Conservation (phyloP, 2,329 filamentous ascomycete species). For the Aspergillus vadensis region DNA sequence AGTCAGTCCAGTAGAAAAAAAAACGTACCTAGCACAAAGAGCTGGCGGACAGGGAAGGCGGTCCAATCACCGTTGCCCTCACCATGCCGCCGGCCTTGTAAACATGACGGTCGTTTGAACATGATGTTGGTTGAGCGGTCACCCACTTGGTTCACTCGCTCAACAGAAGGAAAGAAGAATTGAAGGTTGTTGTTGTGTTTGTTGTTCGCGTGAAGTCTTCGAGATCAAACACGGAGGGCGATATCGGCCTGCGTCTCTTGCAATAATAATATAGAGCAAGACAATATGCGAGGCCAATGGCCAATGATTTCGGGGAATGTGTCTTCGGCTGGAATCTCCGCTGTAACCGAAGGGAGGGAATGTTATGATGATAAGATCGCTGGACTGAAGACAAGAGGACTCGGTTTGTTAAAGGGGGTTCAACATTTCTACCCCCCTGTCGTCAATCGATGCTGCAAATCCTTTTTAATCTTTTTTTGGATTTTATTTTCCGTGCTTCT, state of each 20-base stretch:
- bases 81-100: constrained; percentile 34
- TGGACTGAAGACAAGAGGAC: constrained; percentile 23
- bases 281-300: constrained; percentile 14
- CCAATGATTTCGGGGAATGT: constrained; percentile 23
- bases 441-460: constrained; percentile 12
- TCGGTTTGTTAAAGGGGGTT: constrained; percentile 24
- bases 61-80: constrained; percentile 38
- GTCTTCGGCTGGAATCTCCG: constrained; percentile 31
- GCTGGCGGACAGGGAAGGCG: constrained; percentile 60
- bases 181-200: not conserved
- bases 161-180: constrained; percentile 8
- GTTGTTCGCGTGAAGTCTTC: not conserved
- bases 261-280: constrained; percentile 18
- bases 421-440: constrained; percentile 27
- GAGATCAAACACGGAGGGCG: constrained; percentile 4
- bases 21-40: constrained; percentile 52
- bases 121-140: constrained; percentile 24
- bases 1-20: constrained; percentile 1
- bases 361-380: constrained; percentile 29
- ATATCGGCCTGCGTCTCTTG: constrained; percentile 18
- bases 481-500: constrained; percentile 3
- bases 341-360: constrained; percentile 35
- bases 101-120: constrained; percentile 38
- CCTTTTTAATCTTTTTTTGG: constrained; percentile 4
- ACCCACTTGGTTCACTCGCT: not conserved